Base-by-base conservation (phyloP, 495 filamentous ascomycete genomes). In the Bryoglossum gracile region DNA sequence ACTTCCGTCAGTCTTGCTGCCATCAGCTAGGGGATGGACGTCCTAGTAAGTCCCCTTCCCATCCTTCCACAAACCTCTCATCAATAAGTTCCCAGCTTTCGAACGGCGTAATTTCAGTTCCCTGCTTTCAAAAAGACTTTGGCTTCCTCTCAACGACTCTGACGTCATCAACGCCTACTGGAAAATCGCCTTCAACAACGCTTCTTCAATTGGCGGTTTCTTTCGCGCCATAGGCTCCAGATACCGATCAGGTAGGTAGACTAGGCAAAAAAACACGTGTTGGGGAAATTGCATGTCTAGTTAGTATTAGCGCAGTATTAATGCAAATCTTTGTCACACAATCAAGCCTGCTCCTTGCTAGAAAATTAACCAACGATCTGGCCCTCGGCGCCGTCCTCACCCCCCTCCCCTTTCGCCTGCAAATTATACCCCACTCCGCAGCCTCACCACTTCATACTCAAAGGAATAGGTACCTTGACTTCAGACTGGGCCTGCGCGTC, bases 351-450 rank as follows among this genome's bases (percentile, higher is more conserved):
- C 71, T 89, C 30, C 66, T 83, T 8, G 76, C 72, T 3, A 83
- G 76, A 33, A 52, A 45, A 42, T 41, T 45, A 46, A 77, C 51
- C 24, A 52, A 52, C 18, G 33, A 42, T n/a, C 42, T 52, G 14
- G 19, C 33, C 8, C 41, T 52, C 22, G 41, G 41, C 14, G 49
- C 42, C 8, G 45, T 52, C 42, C 41, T 52, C 32, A 45, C 49
- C 0, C 5, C 30, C 49, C 8, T 38, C 49, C 13, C 19, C 32
- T 1, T 52, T 36, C 24, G 41, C 49, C 14, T 78, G 80, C 22
- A 82, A 87, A 60, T 77, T 84, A 13, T 74, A 70, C 32, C 82
- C 82, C 5, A 5, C 67, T 86, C 23, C 74, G 83, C 14, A 70
- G 74, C 1, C 61, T 85, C 28, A 84, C 82, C 1, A 49, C 52